Conservation (phyloP, 176 grass and related monocot species). For the Tillandsia fasciculata region DNA sequence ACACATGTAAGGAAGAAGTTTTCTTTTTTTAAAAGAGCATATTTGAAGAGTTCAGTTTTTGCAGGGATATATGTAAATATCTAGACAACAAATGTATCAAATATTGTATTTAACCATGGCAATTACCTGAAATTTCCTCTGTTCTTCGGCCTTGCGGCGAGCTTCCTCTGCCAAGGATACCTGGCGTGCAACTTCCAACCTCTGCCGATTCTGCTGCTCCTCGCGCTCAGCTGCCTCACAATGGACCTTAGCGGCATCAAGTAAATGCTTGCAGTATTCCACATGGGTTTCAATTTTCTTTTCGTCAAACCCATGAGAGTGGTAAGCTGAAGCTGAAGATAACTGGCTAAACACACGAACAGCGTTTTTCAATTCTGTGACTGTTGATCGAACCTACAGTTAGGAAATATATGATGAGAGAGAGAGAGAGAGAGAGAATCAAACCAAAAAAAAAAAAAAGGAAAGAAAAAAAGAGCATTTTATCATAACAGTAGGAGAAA, state of each 20-base stretch:
- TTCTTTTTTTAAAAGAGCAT: no score
- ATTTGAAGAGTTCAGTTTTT: no score
- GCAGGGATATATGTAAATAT: no score
- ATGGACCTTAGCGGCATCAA: slow-evolving; percentile 92
- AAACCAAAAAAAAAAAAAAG: slow-evolving; percentile 5
- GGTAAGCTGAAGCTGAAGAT: slow-evolving; percentile 59
- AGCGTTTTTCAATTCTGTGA: slow-evolving; percentile 82
- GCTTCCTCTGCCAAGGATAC: slow-evolving; percentile 93
- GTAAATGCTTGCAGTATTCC: slow-evolving; percentile 92
- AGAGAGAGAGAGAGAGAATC: background rate
- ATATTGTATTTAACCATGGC: slow-evolving; percentile 5
- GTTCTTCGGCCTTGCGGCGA: slow-evolving; percentile 80
- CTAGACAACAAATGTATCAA: slow-evolving; percentile 15
- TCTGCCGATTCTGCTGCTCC: slow-evolving; percentile 89
- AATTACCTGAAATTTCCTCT: slow-evolving; percentile 78
- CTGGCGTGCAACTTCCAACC: slow-evolving; percentile 82
- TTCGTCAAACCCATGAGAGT: slow-evolving; percentile 94
- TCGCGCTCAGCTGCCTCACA: slow-evolving; percentile 79
- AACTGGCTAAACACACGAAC: slow-evolving; percentile 80
- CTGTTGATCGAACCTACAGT: slow-evolving; percentile 68
- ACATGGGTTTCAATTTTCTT: slow-evolving; percentile 95
- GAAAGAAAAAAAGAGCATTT: background rate
- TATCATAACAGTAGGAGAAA: no score
- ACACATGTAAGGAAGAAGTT: no score
- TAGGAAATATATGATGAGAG: slow-evolving; percentile 5